phyloP scores from a whole-genome alignment of 176 grass and related monocot species.

The Areca catechu region DNA sequence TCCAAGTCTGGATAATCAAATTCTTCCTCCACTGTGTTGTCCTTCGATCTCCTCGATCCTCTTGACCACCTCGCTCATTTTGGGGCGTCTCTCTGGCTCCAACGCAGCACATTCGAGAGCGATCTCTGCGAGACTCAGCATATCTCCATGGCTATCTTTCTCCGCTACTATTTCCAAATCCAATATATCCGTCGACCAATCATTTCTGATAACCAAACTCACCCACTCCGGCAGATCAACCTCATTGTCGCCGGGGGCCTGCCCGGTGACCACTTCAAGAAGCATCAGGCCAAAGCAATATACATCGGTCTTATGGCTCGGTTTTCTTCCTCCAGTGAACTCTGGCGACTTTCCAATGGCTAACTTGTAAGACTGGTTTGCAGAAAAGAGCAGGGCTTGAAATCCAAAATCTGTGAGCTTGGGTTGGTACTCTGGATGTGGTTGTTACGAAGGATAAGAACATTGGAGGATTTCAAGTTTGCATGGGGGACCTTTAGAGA shows the following conservation, averaged over 20 bases:
- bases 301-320: conserved; percentile 57
- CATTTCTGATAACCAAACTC: conserved; percentile 57
- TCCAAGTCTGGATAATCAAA: too few species aligned
- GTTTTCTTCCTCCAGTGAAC: conserved; percentile 31
- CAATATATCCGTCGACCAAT: conserved; percentile 87
- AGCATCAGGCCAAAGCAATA: conserved; percentile 81
- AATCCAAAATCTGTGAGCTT: conserved; percentile 80
- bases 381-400: conserved; percentile 38
- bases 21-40: conserved; percentile 11
- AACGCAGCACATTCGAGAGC: conserved; percentile 59
- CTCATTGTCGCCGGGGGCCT: conserved; percentile 55
- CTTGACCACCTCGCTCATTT: conserved; percentile 43
- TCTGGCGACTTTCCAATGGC: conserved; percentile 59
- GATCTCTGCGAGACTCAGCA: conserved; percentile 73
- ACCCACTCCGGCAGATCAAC: conserved; percentile 73
- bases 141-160: conserved; percentile 47
- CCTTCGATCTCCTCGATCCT: conserved; percentile 62
- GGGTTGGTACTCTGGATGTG: conserved; percentile 8
- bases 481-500: conserved; percentile 66
- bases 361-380: conserved; percentile 31
- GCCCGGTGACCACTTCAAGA: conserved; percentile 79
- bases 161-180: conserved; percentile 74
- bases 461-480: conserved; percentile 85
- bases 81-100: conserved; percentile 56
- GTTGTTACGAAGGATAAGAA: conserved; percentile 29